Conservation (phyloP, 2,329 filamentous ascomycete genomes). For the Epichloe baconii region DNA sequence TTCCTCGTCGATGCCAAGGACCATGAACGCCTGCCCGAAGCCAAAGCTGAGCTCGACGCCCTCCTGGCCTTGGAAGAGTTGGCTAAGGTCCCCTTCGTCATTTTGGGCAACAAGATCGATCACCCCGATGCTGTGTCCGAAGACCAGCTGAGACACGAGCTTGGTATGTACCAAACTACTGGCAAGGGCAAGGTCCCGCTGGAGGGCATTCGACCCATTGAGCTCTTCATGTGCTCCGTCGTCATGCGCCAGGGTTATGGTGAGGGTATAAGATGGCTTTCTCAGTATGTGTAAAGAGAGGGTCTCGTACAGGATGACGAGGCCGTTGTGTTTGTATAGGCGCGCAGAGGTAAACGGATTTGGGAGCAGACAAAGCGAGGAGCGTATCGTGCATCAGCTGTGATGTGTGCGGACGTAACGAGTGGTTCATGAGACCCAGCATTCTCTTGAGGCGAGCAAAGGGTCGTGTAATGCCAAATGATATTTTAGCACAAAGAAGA, state of each 20-base stretch:
- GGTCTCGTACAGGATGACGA: neutral
- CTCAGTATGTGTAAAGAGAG: constrained; percentile 65
- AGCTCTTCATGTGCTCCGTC: constrained; percentile 98
- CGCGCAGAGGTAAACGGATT: neutral
- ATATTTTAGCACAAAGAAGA: constrained; percentile 3
- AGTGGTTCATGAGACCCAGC: constrained; percentile 17
- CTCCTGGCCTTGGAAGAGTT: constrained; percentile 96
- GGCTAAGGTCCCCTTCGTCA: constrained; percentile 85
- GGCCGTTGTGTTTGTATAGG: neutral
- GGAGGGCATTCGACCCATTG: constrained; percentile 86
- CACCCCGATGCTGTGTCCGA: constrained; percentile 91
- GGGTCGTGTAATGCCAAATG: constrained; percentile 19
- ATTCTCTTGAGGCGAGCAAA: constrained; percentile 22
- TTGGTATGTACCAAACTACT: constrained; percentile 91
- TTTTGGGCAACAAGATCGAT: constrained; percentile 99
- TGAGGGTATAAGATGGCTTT: constrained; percentile 82
- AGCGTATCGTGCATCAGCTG: neutral
- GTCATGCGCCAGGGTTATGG: constrained; percentile 96
- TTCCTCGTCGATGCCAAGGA: constrained; percentile 98
- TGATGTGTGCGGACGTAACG: constrained; percentile 3
- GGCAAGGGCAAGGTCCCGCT: constrained; percentile 90
- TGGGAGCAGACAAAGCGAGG: neutral
- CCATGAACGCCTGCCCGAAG: constrained; percentile 83
- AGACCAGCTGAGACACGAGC: constrained; percentile 82
- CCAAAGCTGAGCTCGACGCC: constrained; percentile 92